Evolutionary conservation across 2,329 filamentous ascomycete species (phyloP), one percentile per base, ranked within the genome.

Genomic region (Aaosphaeria arxii): DNA sequence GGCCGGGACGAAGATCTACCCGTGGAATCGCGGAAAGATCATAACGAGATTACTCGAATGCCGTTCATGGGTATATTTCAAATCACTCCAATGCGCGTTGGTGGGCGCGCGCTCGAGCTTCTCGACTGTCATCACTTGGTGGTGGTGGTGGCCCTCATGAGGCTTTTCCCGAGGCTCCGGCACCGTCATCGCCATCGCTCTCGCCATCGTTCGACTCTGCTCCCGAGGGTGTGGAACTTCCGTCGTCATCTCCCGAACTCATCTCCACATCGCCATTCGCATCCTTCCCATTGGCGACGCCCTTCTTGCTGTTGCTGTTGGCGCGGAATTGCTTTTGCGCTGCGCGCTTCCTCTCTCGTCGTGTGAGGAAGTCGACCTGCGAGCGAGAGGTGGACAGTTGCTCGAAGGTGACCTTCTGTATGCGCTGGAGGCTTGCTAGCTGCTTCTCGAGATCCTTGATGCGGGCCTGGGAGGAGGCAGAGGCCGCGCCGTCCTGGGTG

Each of bases 341-440:
- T 11, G 56, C 50, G 36, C 62, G 54, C 47, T 59, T 61, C 50
- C 57, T 62, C 51, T 72, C 66, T 42, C 62, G 51, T 29, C 58
- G 48, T 38, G 67, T 43, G 30, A 72, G 58, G 33, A 59, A 67
- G 38, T 70, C 67, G 33, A 66, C 69, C 54, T 77, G 73, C 40
- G 71, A 64, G 40, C 69, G 68, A 45, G 77, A 43, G 49, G 71
- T 69, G 11, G 71, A 70, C 29, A 78, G 60, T 48, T 76, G 74
- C 24, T 70, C 62, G 45, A 77, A 73, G 5, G 71, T 74, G 32
- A 71, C 70, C 48, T 67, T 72, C 54, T 77, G 74, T 30, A 77
- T 64, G 38, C 73, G 64, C 52, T 75, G 69, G 30, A 77, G 57
- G 5, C 71, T 71, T 17, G 71, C 73, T 11, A 77, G 46, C 48